phyloP scores from a whole-genome alignment of 192 early-diverging fungal species.

The Kickxella alabastrina region DNA sequence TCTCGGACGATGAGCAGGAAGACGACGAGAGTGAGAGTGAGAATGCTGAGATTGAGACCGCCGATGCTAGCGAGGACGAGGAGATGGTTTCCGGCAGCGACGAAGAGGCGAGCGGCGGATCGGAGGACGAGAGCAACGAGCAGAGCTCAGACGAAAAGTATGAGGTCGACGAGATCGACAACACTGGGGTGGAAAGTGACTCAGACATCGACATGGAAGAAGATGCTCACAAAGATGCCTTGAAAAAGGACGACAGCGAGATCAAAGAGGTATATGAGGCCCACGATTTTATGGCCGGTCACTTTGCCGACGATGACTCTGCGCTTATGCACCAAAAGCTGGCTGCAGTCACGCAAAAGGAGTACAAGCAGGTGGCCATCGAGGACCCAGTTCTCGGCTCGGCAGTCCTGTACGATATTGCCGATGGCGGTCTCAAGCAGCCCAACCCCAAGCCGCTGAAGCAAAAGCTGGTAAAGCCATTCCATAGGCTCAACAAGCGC shows the following conservation, averaged over 20 bases:
- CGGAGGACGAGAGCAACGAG: not conserved
- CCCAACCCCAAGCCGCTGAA: slow-evolving; percentile 26
- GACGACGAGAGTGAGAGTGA: slow-evolving; percentile 23
- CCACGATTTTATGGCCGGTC: slow-evolving; percentile 35
- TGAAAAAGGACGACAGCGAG: too few species aligned
- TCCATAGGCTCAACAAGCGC: slow-evolving; percentile 28
- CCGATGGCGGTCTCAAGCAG: slow-evolving; percentile 15
- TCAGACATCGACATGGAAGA: too few species aligned
- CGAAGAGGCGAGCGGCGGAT: not conserved
- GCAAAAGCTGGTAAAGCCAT: slow-evolving; percentile 30
- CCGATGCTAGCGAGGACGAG: not conserved
- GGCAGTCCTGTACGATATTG: slow-evolving; percentile 22
- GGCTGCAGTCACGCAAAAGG: slow-evolving; percentile 39
- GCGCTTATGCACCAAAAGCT: slow-evolving; percentile 36
- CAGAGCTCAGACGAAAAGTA: slow-evolving; percentile 20
- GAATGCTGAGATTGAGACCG: not conserved
- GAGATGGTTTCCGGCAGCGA: not conserved
- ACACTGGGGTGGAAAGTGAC: too few species aligned
- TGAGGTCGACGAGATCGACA: slow-evolving; percentile 2
- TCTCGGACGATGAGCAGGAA: slow-evolving; percentile 25
- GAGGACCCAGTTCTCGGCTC: slow-evolving; percentile 38
- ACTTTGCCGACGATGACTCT: slow-evolving; percentile 28
- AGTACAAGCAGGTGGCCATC: slow-evolving; percentile 25
- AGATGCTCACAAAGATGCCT: too few species aligned
- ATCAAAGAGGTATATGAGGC: too few species aligned